Percentiles rank a stretch among this genome's conserved stretches.
These are phyloP conservation scores for Piloderma croceum DNA, from an alignment of 768 basidiomycete species.

Conservation along the genomic window DNA sequence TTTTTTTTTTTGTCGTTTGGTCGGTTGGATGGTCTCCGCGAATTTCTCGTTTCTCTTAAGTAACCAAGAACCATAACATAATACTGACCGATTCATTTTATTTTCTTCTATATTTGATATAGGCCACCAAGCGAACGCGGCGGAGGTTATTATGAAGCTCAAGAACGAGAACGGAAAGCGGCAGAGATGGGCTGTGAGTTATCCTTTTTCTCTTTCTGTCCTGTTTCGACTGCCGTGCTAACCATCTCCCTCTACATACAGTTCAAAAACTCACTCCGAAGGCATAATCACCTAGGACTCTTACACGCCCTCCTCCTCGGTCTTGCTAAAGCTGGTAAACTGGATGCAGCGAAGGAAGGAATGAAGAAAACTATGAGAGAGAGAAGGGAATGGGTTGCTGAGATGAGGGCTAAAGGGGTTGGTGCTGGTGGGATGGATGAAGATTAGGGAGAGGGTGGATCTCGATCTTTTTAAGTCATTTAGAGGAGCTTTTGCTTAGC, in stretches of 20 bases:
- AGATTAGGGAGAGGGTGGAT: no score
- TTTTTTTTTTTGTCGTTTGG: conserved; percentile 17
- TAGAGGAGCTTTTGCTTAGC: no score
- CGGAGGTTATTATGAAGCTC: conserved; percentile 51
- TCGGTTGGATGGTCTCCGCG: conserved; percentile 12
- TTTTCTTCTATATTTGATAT: no score
- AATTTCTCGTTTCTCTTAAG: no score
- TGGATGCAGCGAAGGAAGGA: conserved; percentile 45
- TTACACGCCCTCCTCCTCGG: conserved; percentile 68
- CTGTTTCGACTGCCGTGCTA: conserved; percentile 3
- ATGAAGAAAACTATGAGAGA: conserved; percentile 41
- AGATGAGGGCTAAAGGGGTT: conserved; percentile 34
- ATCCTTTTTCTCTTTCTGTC: conserved; percentile 6
- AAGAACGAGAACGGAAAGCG: conserved; percentile 69
- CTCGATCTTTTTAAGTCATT: no score
- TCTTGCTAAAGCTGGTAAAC: conserved; percentile 64
- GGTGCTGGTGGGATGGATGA: conserved; percentile 46
- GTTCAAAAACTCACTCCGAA: conserved; percentile 84
- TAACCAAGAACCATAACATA: no score
- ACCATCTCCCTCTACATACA: conserved; percentile 23
- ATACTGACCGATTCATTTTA: no score
- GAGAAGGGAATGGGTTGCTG: conserved; percentile 36
- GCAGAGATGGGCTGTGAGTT: conserved; percentile 73
- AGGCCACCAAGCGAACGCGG: conserved; percentile 39
- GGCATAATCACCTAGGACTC: conserved; percentile 83